A percentile compares a stretch with the other conserved stretches of the same genome.
These are phyloP conservation scores for Penicillium sp. DNA, from an alignment of 2,329 filamentous ascomycete genomes.

Conservation along the genomic window DNA sequence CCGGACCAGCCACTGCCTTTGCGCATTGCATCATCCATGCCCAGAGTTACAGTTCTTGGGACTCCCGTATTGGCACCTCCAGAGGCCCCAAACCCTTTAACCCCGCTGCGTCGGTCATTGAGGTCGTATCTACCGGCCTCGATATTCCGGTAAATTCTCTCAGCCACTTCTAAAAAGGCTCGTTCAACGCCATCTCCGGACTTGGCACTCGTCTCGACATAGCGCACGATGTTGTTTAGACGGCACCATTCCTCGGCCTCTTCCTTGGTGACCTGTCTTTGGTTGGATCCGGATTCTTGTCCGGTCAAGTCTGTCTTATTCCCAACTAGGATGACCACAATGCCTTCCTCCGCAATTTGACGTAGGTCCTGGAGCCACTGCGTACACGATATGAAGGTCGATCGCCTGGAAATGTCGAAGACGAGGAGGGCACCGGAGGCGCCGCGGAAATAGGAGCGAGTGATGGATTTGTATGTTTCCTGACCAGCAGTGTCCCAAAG, in stretches of 20 bases:
- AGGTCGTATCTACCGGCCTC: constrained; percentile 91
- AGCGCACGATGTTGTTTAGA: constrained; percentile 79
- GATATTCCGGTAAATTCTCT: constrained; percentile 95
- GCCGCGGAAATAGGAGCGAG: constrained; percentile 86
- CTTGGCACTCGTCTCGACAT: constrained; percentile 95
- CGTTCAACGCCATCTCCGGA: constrained; percentile 89
- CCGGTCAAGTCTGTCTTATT: constrained; percentile 85
- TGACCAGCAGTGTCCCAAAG: constrained; percentile 96
- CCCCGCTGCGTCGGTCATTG: constrained; percentile 84
- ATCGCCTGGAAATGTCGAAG: constrained; percentile 83
- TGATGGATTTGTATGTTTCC: constrained; percentile 96
- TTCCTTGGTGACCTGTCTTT: constrained; percentile 70
- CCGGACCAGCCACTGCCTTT: constrained; percentile 35
- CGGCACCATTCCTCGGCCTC: constrained; percentile 90
- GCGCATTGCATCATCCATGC: constrained; percentile 46
- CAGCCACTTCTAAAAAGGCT: constrained; percentile 87
- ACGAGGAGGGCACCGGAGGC: constrained; percentile 74
- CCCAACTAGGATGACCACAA: constrained; percentile 88
- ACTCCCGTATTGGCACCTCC: constrained; percentile 32
- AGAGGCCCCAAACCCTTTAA: constrained; percentile 60
- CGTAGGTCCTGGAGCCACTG: constrained; percentile 92
- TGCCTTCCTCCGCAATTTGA: constrained; percentile 91
- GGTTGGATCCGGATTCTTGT: constrained; percentile 38
- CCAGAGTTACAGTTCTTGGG: constrained; percentile 42
- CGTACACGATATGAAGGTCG: constrained; percentile 81